Conservation (phyloP, 331 rosid species). For the Arachis monticola region DNA sequence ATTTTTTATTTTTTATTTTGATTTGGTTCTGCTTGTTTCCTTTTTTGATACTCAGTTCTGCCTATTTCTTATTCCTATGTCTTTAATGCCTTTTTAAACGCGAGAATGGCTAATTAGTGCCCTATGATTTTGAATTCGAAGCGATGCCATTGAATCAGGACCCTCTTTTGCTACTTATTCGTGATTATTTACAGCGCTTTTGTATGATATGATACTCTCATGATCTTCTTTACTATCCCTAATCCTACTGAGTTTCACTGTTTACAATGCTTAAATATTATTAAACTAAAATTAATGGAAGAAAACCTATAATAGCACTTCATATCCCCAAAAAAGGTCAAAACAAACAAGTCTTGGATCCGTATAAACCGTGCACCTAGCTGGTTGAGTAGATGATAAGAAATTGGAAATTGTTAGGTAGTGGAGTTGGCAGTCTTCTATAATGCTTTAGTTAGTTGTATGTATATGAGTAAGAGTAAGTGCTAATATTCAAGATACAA, state of each 20-base stretch:
- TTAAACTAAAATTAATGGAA: conserved; percentile 23
- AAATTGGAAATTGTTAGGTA: conserved; percentile 41
- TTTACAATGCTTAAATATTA: background rate
- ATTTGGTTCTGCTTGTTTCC: background rate
- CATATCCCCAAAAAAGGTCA: too few relatives aligned
- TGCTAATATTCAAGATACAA: conserved; percentile 63
- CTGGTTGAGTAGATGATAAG: conserved; percentile 39
- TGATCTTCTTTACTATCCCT: background rate
- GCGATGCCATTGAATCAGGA: conserved; percentile 19
- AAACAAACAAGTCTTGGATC: conserved; percentile 29
- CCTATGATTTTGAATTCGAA: background rate
- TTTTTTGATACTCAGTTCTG: background rate
- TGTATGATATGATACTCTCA: background rate
- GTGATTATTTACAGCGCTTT: background rate
- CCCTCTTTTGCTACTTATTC: background rate
- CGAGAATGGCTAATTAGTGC: background rate
- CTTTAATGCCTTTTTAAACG: background rate
- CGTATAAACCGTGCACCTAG: conserved; percentile 17
- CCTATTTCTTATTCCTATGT: background rate
- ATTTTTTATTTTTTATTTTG: background rate
- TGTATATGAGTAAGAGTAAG: conserved; percentile 49
- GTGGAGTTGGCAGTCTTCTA: conserved; percentile 44
- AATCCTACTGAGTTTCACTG: too few relatives aligned
- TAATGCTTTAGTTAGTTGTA: conserved; percentile 55
- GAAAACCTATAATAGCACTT: background rate